A percentile compares a stretch with the other conserved stretches of the same genome.
Conservation (phyloP, 345 rosid genomes). For the Brassica nigra region DNA sequence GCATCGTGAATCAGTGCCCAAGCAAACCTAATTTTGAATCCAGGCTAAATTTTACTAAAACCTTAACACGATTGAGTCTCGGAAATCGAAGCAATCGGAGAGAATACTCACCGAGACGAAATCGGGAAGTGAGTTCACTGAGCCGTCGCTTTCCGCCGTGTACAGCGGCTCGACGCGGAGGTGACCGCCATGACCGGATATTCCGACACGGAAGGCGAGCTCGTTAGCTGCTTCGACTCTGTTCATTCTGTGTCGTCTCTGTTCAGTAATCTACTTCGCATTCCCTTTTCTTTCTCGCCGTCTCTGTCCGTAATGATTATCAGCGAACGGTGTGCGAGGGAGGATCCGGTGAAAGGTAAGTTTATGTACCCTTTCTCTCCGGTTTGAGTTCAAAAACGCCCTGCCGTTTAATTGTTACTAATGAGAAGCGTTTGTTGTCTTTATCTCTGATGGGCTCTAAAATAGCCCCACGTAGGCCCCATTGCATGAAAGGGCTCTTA, state of each 20-base stretch:
- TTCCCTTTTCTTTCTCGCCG: slow-evolving; percentile 16
- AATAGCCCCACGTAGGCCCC: not conserved
- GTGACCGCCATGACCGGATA: slow-evolving; percentile 91
- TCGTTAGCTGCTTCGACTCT: slow-evolving; percentile 68
- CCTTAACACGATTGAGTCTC: not conserved
- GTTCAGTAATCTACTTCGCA: slow-evolving; percentile 5
- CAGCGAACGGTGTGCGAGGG: slow-evolving; percentile 19
- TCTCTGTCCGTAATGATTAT: not conserved
- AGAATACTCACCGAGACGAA: slow-evolving; percentile 63
- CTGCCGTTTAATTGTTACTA: slow-evolving; percentile 6
- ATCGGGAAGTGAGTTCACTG: slow-evolving; percentile 75
- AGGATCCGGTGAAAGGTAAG: slow-evolving; percentile 15
- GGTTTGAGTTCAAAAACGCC: not conserved
- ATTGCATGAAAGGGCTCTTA: not conserved
- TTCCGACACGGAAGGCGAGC: slow-evolving; percentile 77
- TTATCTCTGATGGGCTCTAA: not conserved
- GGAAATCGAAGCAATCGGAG: not conserved
- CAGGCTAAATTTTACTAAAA: not conserved
- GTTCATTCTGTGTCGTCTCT: slow-evolving; percentile 47
- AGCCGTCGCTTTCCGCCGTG: slow-evolving; percentile 62
- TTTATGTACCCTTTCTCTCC: not conserved
- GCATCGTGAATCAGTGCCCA: not conserved
- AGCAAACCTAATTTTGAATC: slow-evolving; percentile 14
- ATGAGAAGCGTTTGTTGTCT: slow-evolving; percentile 1
- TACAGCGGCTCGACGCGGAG: slow-evolving; percentile 87